Conservation (phyloP, 2,329 filamentous ascomycete species). For the Apiospora kogelbergensis region DNA sequence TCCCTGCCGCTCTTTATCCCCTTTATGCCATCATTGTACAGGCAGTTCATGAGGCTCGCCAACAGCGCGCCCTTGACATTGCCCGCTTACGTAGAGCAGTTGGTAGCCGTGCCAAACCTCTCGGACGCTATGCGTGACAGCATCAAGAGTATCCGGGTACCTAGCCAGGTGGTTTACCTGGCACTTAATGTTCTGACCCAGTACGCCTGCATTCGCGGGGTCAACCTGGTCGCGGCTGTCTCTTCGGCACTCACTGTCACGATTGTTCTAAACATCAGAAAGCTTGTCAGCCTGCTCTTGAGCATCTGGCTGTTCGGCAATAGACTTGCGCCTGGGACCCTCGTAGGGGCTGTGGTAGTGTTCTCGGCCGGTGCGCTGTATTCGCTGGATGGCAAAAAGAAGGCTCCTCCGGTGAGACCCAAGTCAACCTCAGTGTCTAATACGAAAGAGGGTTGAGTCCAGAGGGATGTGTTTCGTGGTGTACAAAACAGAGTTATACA, state of each 20-base stretch:
- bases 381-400: slow-evolving; percentile 65
- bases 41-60: slow-evolving; percentile 64
- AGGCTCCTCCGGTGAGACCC: slow-evolving; percentile 28
- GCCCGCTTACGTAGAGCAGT: slow-evolving; percentile 31
- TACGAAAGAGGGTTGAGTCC: slow-evolving; percentile 9
- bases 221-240: slow-evolving; percentile 87
- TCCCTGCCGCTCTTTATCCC: slow-evolving; percentile 76
- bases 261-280: slow-evolving; percentile 93
- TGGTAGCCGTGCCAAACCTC: slow-evolving; percentile 32
- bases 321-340: slow-evolving; percentile 69
- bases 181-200: slow-evolving; percentile 83
- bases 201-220: slow-evolving; percentile 91
- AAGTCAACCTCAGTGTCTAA: slow-evolving; percentile 12
- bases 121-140: slow-evolving; percentile 38
- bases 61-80: slow-evolving; percentile 61
- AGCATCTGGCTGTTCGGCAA: slow-evolving; percentile 97
- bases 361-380: slow-evolving; percentile 92
- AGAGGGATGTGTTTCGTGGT: not conserved
- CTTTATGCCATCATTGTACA: slow-evolving; percentile 63
- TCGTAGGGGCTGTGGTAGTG: slow-evolving; percentile 79
- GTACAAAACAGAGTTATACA: not conserved
- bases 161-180: slow-evolving; percentile 71
- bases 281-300: slow-evolving; percentile 84
- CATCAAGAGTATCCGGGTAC: slow-evolving; percentile 46
- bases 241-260: slow-evolving; percentile 93